Conservation (phyloP, 2,329 filamentous ascomycete species). For the Aspergillaceae sp. region DNA sequence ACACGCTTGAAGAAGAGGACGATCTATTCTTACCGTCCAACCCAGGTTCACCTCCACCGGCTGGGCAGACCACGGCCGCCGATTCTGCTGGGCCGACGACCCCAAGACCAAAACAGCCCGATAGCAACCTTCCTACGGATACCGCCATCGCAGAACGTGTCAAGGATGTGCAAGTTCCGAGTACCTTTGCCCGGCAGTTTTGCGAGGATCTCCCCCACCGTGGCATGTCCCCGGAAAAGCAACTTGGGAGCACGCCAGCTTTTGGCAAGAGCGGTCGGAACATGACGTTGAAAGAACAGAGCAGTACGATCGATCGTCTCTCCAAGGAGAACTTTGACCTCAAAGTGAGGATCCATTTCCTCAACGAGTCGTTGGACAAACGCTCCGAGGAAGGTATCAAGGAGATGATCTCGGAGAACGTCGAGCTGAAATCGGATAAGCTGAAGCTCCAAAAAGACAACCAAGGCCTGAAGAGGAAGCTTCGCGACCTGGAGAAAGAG, state of each 20-base stretch:
- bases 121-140: slow-evolving; percentile 64
- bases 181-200: slow-evolving; percentile 79
- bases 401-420: slow-evolving; percentile 96
- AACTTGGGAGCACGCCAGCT: slow-evolving; percentile 40
- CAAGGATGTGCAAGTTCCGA: slow-evolving; percentile 81
- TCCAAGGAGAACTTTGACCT: slow-evolving; percentile 98
- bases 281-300: slow-evolving; percentile 92
- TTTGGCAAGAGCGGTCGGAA: slow-evolving; percentile 54
- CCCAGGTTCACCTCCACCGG: slow-evolving; percentile 6
- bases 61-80: slow-evolving; percentile 19
- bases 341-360: slow-evolving; percentile 94
- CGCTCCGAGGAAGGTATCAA: slow-evolving; percentile 93
- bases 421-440: slow-evolving; percentile 84
- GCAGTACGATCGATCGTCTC: slow-evolving; percentile 88
- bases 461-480: slow-evolving; percentile 67
- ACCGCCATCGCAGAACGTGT: slow-evolving; percentile 83
- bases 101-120: slow-evolving; percentile 54
- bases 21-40: no score
- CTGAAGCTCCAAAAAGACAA: slow-evolving; percentile 86
- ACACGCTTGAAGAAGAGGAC: slow-evolving; percentile 53
- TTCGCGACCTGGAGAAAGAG: slow-evolving; percentile 80
- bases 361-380: slow-evolving; percentile 86
- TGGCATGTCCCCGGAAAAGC: slow-evolving; percentile 53
- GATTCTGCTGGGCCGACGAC: slow-evolving; percentile 53
- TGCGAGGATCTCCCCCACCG: slow-evolving; percentile 57